phyloP scores from a whole-genome alignment of 2,329 filamentous ascomycete species.

The Aspergillus neoniger region DNA sequence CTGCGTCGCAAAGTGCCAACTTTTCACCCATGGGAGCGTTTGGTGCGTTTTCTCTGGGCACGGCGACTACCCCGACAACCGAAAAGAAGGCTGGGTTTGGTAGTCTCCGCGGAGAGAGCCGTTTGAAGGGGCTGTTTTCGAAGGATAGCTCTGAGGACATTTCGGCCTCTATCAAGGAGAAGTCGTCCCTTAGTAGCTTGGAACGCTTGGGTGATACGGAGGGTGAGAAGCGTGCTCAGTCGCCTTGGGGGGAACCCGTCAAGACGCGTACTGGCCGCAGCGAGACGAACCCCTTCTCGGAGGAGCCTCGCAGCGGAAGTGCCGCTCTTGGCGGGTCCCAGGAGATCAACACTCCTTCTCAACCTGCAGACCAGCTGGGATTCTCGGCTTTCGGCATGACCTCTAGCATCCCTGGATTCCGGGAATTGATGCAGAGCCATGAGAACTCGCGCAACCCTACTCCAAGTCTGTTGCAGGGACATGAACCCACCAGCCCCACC shows the following conservation, averaged over 20 bases:
- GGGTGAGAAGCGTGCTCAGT: conserved; percentile 47
- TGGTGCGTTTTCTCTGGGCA: conserved; percentile 77
- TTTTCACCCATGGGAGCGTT: conserved; percentile 81
- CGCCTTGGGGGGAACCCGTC: conserved; percentile 54
- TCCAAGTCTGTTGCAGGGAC: conserved; percentile 51
- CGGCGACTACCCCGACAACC: conserved; percentile 53
- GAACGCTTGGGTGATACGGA: conserved; percentile 57
- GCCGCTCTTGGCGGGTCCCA: conserved; percentile 74
- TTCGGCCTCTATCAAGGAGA: conserved; percentile 54
- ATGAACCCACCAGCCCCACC: conserved; percentile 82
- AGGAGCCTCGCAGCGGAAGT: conserved; percentile 57
- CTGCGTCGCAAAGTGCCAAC: conserved; percentile 61
- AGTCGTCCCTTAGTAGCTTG: conserved; percentile 55
- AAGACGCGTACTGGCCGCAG: conserved; percentile 51
- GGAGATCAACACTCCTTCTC: conserved; percentile 61
- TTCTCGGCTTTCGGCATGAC: conserved; percentile 64
- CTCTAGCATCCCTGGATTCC: conserved; percentile 57
- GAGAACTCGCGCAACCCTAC: conserved; percentile 60
- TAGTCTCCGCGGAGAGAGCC: conserved; percentile 72
- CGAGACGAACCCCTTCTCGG: conserved; percentile 51
- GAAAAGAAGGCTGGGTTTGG: conserved; percentile 74
- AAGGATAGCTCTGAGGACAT: conserved; percentile 74
- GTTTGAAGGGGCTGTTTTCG: conserved; percentile 80
- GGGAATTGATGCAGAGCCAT: conserved; percentile 59
- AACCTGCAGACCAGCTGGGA: conserved; percentile 56